Evolutionary conservation across 2,329 filamentous ascomycete species (phyloP).

Genomic region (Aurifilum marmelostoma): DNA sequence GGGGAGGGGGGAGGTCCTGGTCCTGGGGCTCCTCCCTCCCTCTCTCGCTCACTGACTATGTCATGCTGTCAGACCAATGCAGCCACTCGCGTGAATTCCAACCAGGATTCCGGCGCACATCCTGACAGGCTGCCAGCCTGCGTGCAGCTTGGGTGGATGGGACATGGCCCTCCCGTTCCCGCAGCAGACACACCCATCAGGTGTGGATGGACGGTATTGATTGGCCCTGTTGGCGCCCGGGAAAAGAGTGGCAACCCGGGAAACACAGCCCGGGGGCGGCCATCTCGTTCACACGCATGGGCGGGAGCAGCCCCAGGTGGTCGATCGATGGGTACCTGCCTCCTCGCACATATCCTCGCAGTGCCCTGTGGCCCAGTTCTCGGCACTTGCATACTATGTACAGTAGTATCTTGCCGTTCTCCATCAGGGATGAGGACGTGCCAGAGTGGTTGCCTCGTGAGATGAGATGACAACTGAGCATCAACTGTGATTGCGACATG

Average conservation of each 20-base stretch:
- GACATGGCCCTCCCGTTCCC: slow-evolving; percentile 16
- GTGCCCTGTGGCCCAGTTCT: background rate
- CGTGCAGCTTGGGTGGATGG: slow-evolving; percentile 2
- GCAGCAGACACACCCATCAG: slow-evolving; percentile 8
- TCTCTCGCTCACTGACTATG: no score
- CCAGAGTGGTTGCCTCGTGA: background rate
- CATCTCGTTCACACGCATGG: background rate
- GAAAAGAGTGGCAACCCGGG: slow-evolving; percentile 16
- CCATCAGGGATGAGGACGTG: background rate
- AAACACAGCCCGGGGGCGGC: slow-evolving; percentile 12
- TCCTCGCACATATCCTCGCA: slow-evolving; percentile 2
- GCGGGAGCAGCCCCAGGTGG: background rate
- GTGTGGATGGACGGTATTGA: slow-evolving; percentile 29
- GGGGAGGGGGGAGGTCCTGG: background rate
- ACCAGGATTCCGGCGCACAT: slow-evolving; percentile 17
- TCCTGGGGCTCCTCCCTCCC: background rate
- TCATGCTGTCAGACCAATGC: slow-evolving; percentile 13
- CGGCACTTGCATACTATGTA: background rate
- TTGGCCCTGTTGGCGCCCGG: slow-evolving; percentile 32
- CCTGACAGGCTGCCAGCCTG: slow-evolving; percentile 11
- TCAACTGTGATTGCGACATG: background rate
- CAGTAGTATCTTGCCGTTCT: background rate
- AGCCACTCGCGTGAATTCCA: slow-evolving; percentile 18
- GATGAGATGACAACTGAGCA: background rate
- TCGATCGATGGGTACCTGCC: background rate